A percentile compares a stretch with the other conserved stretches of the same genome.
phyloP scores from a whole-genome alignment of 805 yeast genomes.

The Candida mattraensis region DNA sequence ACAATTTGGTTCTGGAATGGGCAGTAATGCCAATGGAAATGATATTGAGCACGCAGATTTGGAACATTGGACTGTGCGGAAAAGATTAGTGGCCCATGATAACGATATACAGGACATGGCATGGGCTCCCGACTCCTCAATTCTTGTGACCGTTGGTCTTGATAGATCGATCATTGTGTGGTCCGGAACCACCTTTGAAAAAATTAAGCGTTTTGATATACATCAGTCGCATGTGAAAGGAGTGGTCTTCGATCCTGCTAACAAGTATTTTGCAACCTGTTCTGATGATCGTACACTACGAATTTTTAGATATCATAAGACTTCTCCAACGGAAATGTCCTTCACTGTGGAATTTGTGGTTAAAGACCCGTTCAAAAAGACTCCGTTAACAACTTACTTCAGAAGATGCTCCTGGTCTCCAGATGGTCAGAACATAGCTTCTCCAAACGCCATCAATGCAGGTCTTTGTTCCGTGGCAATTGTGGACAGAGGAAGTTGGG shows the following conservation, averaged over 20 bases:
- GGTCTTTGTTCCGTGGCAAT: slow-evolving; percentile 75
- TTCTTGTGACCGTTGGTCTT: slow-evolving; percentile 89
- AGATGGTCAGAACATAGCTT: slow-evolving; percentile 84
- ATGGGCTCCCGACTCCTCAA: slow-evolving; percentile 94
- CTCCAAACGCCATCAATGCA: slow-evolving; percentile 83
- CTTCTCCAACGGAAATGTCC: slow-evolving; percentile 65
- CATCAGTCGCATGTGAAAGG: slow-evolving; percentile 97
- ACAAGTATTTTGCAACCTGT: slow-evolving; percentile 94
- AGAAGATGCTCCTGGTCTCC: slow-evolving; percentile 88
- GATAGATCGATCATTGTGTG: slow-evolving; percentile 92
- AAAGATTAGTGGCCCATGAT: slow-evolving; percentile 92
- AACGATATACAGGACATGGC: slow-evolving; percentile 97
- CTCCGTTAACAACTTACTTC: slow-evolving; percentile 91
- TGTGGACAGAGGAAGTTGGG: slow-evolving; percentile 79
- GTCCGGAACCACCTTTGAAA: slow-evolving; percentile 90
- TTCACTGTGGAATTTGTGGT: slow-evolving; percentile 86
- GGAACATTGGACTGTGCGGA: slow-evolving; percentile 94
- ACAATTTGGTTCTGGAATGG: slow-evolving; percentile 16
- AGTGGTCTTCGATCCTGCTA: slow-evolving; percentile 96
- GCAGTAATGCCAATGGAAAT: slow-evolving; percentile 5
- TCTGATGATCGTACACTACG: slow-evolving; percentile 93
- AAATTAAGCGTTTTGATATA: slow-evolving; percentile 83
- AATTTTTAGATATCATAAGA: slow-evolving; percentile 78
- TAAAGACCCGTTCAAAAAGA: slow-evolving; percentile 78
- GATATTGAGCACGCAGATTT: slow-evolving; percentile 70